Percentiles rank a stretch among this genome's conserved stretches.
phyloP scores from a whole-genome alignment of 164 flowering plant species.

The Magnolia officinalis region DNA sequence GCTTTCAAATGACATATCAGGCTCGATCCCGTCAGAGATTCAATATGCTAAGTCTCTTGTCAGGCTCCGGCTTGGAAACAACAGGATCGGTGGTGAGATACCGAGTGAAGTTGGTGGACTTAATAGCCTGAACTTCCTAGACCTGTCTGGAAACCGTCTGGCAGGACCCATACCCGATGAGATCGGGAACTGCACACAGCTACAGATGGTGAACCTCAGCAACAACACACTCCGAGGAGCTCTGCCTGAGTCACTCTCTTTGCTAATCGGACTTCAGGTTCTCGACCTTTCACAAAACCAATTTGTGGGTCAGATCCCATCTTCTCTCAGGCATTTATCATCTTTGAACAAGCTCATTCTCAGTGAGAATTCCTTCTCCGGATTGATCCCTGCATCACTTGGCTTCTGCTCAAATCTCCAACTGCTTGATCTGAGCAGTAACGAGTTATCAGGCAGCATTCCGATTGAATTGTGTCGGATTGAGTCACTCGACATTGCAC shows the following conservation, averaged over 20 bases:
- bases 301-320: constrained; percentile 51
- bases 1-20: constrained; percentile 73
- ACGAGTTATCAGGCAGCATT: constrained; percentile 36
- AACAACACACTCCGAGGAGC: constrained; percentile 57
- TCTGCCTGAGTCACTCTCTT: constrained; percentile 54
- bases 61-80: constrained; percentile 58
- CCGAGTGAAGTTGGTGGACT: constrained; percentile 66
- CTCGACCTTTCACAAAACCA: constrained; percentile 59
- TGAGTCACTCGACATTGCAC: constrained; percentile 41
- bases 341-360: constrained; percentile 38
- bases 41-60: constrained; percentile 63
- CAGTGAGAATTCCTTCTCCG: constrained; percentile 39
- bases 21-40: constrained; percentile 64
- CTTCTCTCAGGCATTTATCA: constrained; percentile 33
- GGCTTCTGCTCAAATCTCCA: constrained; percentile 44
- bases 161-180: constrained; percentile 65
- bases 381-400: constrained; percentile 38
- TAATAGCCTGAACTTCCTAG: constrained; percentile 58
- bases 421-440: constrained; percentile 51
- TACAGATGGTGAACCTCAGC: constrained; percentile 62
- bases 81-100: constrained; percentile 61
- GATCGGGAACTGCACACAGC: constrained; percentile 49
- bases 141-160: constrained; percentile 58
- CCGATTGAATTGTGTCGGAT: constrained; percentile 37
- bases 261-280: constrained; percentile 53